Base-by-base conservation (phyloP, 768 basidiomycete genomes). In the Pleurotus salmoneostramineus region DNA sequence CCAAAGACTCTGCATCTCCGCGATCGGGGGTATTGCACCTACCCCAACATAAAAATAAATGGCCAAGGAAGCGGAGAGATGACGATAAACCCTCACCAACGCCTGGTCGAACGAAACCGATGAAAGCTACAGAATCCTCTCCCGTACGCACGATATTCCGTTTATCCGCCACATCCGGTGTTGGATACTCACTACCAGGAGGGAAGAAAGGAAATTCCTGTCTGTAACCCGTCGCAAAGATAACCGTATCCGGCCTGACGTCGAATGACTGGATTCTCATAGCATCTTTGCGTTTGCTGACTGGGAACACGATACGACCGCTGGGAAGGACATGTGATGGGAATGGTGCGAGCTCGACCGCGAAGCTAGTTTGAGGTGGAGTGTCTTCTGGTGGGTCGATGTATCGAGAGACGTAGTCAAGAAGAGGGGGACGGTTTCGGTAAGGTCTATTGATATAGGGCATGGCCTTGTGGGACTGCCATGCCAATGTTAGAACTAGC, bases 381-480 rank as follows among this genome's bases (percentile, higher is more conserved):
- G 68, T 70, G 56, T 81, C 81, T 62, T 79, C 75, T 6, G 79
- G 77, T 3, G 82, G 82, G 58, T 87, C 84, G 52, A 79, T 77
- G 64, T 86, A 86, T n/a, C 76, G 74, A 12, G 80, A 78, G 36
- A 86, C 49, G 50, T 73, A 71, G 32, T 78, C 79, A 60, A 84
- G 67, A 47, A 75, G 61, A 17, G 64, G 62, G 4, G 75, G 69
- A 0, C 83, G 74, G 4, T 73, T 71, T 15, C 76, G 71, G 65
- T 79, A 84, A 3, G 83, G 83, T 12, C 80, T 74, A 62, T 85
- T 85, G 66, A 84, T 76, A 67, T 82, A 86, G 6, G 79, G 78
- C 80, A 84, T 81, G 4, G 82, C 84, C 63, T 78, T 80, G 62
- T 78, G 77, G 2, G 80, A 81, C 76, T 83, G 57, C 42, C 27